Evolutionary conservation across 345 rosid species (phyloP).

Genomic region (rapeseed (Brassica napus)): DNA sequence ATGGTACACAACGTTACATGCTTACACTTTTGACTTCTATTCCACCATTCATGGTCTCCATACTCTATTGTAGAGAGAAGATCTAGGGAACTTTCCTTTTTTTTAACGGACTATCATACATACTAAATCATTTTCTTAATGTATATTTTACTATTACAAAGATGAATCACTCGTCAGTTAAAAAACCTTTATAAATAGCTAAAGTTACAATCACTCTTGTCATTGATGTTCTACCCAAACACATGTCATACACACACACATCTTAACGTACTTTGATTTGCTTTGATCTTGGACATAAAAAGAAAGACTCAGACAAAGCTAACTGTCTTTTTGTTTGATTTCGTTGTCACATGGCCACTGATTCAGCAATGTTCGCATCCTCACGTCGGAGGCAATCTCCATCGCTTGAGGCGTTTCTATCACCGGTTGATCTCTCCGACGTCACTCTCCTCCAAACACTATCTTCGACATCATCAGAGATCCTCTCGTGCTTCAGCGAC

Average conservation of each 20-base stretch:
- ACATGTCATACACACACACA: neutral
- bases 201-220: too few species aligned
- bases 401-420: conserved; percentile 54
- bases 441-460: conserved; percentile 58
- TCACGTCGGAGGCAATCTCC: conserved; percentile 62
- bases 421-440: conserved; percentile 65
- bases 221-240: too few species aligned
- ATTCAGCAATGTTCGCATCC: conserved; percentile 63
- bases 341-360: conserved; percentile 55
- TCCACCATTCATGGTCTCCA: conserved; percentile 4
- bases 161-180: too few species aligned
- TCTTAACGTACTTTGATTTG: neutral
- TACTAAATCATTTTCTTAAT: too few species aligned
- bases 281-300: too few species aligned
- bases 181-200: too few species aligned
- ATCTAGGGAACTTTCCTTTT: too few species aligned
- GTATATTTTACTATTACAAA: too few species aligned
- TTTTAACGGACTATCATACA: too few species aligned
- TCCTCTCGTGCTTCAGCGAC: conserved; percentile 47
- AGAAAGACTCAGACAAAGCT: too few species aligned
- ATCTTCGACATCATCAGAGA: conserved; percentile 51
- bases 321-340: neutral
- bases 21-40: neutral
- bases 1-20: neutral
- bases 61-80: neutral